Base-by-base conservation (phyloP, 78 protist genomes). In the Isochrysis galbana region DNA sequence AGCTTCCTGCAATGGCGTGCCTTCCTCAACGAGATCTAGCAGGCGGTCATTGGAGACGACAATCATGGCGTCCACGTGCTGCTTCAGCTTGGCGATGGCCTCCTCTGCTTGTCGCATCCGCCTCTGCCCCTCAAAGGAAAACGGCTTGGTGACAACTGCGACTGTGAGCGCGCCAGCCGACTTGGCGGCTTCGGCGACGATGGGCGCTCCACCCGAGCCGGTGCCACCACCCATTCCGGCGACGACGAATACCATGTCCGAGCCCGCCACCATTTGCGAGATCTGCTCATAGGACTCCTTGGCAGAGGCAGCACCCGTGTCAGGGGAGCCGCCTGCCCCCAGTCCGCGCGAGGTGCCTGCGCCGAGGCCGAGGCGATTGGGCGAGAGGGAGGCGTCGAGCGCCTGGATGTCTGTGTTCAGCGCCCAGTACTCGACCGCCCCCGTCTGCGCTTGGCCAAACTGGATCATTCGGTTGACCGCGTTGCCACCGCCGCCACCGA, bases 151-250 rank as follows among this genome's bases (percentile, higher is more conserved):
- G 11, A 90, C 87, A n/a, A 90, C 61, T n/a, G 82, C 91, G 23
- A 90, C 87, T 21, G 93, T 74, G 29, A 90, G 44, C 29, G 42
- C 42, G 48, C 93, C 93, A 41, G 32, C n/a, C 46, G 26, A 45
- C 70, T 45, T 39, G 7, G 93, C 83, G 21, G 44, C n/a, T 69
- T 93, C 90, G 0, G 97, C 95, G 0, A 97, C 87, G 69, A 96
- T 96, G 7, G 97, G 95, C 22, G 97, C 97, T 3, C 96, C 98
- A 36, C 97, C 97, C 19, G 97, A 96, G 47, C 98, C 98, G 22
- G 98, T 96, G 45, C 97, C 98, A 34, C 98, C 98, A 47, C 98
- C 98, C 96, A 97, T 94, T 61, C 98, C 98, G 11, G 97, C 98
- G 32, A 96, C 93, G 84, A 97, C 91, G 92, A 97, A 97, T 32